phyloP scores from a whole-genome alignment of 306 rosid genomes.

The Vigna hirtella region DNA sequence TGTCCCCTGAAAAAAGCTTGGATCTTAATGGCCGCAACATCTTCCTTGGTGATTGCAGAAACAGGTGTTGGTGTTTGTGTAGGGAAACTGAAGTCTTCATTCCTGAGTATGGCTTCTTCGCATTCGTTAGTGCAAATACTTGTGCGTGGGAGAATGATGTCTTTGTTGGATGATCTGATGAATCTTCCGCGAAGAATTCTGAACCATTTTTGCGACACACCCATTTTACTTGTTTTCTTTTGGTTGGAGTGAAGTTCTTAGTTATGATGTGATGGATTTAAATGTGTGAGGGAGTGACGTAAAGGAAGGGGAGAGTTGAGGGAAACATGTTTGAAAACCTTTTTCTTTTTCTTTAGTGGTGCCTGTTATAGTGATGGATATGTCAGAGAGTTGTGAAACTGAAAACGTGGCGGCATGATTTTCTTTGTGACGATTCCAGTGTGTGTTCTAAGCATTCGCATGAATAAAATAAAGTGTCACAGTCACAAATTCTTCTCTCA shows the following conservation, averaged over 20 bases:
- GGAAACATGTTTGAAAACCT: conserved; percentile 52
- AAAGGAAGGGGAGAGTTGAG: conserved; percentile 57
- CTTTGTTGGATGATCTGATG: conserved; percentile 46
- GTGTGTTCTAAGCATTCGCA: conserved; percentile 34
- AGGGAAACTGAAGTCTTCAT: conserved; percentile 34
- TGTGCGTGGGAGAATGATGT: conserved; percentile 45
- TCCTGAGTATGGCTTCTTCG: conserved; percentile 34
- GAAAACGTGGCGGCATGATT: conserved; percentile 47
- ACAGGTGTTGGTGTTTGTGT: neutral
- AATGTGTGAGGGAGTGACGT: conserved; percentile 52
- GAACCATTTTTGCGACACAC: conserved; percentile 58
- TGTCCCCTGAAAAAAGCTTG: conserved; percentile 88
- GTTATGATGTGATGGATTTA: conserved; percentile 18
- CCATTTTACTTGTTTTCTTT: conserved; percentile 46
- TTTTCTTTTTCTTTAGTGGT: neutral
- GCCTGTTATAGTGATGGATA: neutral
- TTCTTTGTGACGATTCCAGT: conserved; percentile 25
- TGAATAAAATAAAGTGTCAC: conserved; percentile 6
- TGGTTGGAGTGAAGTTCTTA: neutral
- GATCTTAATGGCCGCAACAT: conserved; percentile 69
- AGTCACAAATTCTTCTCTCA: neutral
- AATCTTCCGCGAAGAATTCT: conserved; percentile 53
- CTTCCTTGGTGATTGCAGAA: conserved; percentile 42
- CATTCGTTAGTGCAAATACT: conserved; percentile 42
- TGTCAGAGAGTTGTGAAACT: conserved; percentile 26